Evolutionary conservation across 179 eudicot species (phyloP).

Genomic region (Patellifolia procumbens): DNA sequence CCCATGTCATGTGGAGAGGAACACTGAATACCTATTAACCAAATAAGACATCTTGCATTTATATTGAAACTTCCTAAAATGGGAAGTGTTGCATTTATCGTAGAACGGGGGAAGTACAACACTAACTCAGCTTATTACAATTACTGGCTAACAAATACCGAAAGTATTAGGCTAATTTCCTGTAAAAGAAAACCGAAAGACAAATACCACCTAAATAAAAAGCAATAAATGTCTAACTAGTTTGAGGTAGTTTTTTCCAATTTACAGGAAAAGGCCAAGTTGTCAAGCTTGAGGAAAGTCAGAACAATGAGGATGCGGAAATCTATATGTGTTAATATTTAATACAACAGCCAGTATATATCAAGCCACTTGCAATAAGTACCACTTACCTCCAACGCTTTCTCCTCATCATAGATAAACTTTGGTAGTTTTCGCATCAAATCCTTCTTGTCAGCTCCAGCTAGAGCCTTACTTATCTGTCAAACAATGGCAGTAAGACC

Average conservation of each 20-base stretch:
- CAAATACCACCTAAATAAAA: background rate
- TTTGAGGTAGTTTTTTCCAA: background rate
- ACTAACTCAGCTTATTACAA: background rate
- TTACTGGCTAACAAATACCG: background rate
- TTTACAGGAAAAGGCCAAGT: background rate
- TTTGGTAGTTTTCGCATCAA: conserved; percentile 81
- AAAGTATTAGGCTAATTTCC: background rate
- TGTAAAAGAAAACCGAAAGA: background rate
- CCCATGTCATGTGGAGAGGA: no score
- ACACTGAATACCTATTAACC: no score
- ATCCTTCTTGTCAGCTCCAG: conserved; percentile 79
- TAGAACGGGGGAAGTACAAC: no score
- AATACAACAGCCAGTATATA: background rate
- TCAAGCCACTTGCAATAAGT: background rate
- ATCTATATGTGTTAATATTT: background rate
- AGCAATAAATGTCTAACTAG: background rate
- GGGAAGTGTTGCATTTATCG: no score
- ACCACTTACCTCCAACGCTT: conserved; percentile 76
- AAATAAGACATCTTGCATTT: no score
- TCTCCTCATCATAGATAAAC: conserved; percentile 86
- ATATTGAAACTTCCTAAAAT: no score
- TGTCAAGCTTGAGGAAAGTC: background rate
- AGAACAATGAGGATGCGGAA: background rate
- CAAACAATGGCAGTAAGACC: background rate
- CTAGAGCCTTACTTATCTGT: conserved; percentile 80